Evolutionary conservation across 352 stramenopile genomes (phyloP), one percentile per base, ranked within the genome.

Genomic region (Thraustochytrium striatum): DNA sequence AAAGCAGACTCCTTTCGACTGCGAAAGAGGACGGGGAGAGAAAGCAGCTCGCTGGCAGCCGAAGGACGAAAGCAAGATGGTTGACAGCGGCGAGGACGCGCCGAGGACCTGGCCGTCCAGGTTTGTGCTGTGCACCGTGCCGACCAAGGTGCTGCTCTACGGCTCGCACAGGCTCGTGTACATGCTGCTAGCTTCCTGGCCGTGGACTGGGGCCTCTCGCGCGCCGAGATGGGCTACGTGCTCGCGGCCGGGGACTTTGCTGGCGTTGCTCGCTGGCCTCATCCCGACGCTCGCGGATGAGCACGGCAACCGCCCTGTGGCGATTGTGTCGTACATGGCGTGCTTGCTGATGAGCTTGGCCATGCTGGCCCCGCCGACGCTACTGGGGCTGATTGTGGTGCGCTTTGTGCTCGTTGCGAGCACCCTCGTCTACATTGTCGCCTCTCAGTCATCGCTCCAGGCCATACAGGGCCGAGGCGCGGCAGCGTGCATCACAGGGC

Each of bases 161-260:
- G n/a, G n/a, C n/a, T n/a, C n/a, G n/a, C n/a, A n/a, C n/a, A n/a
- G n/a, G n/a, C n/a, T n/a, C n/a, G n/a, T n/a, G n/a, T n/a, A n/a
- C n/a, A n/a, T n/a, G n/a, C n/a, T n/a, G n/a, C n/a, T n/a, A n/a
- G n/a, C n/a, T n/a, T n/a, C n/a, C 25, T 55, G 47, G 47, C 25
- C 16, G 47, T 21, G 25, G 65, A 75, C 36, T 75, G 65, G 65
- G 65, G 52, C 1, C 11, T 75, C 0, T 30, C 41, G 16, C 50
- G 43, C 9, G 50, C 16, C 19, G 44, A 75, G 50, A 75, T 75
- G 65, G 39, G 50, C 21, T 43, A 75, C 47, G 50, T 75, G 32
- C 65, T 75, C 1, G 65, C 65, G 39, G 52, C 52, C n/a, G 52
- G 65, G 5, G 65, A 75, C 28, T 9, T 75, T 2, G 50, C 43